Conservation (phyloP, 1,139 yeast species). For the Saccharomyces hybrid region DNA sequence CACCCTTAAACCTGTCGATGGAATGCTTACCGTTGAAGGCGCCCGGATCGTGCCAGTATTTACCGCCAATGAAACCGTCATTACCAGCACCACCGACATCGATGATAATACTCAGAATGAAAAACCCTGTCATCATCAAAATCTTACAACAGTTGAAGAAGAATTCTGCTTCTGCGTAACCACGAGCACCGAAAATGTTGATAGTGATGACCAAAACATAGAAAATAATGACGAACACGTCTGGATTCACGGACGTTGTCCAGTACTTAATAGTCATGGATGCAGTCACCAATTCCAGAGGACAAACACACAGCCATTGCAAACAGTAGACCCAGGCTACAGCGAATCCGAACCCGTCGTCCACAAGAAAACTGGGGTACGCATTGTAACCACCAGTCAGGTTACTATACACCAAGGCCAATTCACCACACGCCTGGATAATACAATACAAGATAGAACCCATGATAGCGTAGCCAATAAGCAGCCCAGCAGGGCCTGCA, state of each 20-base stretch:
- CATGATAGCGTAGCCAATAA: conserved; percentile 61
- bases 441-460: conserved; percentile 68
- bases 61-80: conserved; percentile 55
- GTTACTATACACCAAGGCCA: conserved; percentile 69
- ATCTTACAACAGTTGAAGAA: too few species aligned
- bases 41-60: conserved; percentile 57
- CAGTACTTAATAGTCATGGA: too few species aligned
- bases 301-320: too few species aligned
- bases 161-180: too few species aligned
- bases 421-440: conserved; percentile 76
- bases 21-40: conserved; percentile 36
- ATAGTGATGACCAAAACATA: too few species aligned
- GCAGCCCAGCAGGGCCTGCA: conserved; percentile 78
- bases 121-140: conserved; percentile 60
- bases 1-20: conserved; percentile 56
- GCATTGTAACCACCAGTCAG: conserved; percentile 74
- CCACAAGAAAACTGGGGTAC: conserved; percentile 59
- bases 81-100: conserved; percentile 63
- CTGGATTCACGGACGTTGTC: too few species aligned
- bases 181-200: too few species aligned
- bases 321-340: too few species aligned
- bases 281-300: too few species aligned
- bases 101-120: conserved; percentile 52
- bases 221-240: too few species aligned
- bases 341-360: too few species aligned